Evolutionary conservation across 2,329 filamentous ascomycete species (phyloP).

Genomic region (Herpotrichia juniperi): DNA sequence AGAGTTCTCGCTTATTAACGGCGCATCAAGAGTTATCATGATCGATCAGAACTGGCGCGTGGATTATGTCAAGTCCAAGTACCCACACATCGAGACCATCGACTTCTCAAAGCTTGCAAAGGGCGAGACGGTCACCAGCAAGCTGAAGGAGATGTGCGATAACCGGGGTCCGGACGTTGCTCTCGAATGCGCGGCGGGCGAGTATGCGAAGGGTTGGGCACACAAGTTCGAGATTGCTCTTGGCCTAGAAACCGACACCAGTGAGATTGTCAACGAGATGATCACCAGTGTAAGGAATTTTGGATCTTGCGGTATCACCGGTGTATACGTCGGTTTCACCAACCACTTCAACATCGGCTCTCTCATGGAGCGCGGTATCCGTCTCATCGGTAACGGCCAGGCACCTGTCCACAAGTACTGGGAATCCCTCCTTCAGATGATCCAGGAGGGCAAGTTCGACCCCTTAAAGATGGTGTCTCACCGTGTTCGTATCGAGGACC

Average conservation of each 20-base stretch:
- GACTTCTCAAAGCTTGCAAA: conserved; percentile 71
- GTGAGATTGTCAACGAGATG: conserved; percentile 81
- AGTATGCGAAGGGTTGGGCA: conserved; percentile 67
- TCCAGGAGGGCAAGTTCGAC: conserved; percentile 72
- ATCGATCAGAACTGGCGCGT: conserved; percentile 78
- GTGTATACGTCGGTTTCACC: conserved; percentile 70
- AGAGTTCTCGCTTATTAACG: conserved; percentile 70
- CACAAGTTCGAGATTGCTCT: conserved; percentile 65
- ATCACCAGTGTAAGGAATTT: conserved; percentile 74
- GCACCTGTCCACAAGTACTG: conserved; percentile 84
- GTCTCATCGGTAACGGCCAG: conserved; percentile 73
- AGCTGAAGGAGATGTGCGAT: conserved; percentile 74
- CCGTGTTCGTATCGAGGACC: conserved; percentile 62
- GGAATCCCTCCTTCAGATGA: conserved; percentile 73
- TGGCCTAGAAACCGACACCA: conserved; percentile 83
- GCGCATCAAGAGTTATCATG: conserved; percentile 76
- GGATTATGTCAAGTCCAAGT: conserved; percentile 68
- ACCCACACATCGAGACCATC: conserved; percentile 70
- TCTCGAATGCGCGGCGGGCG: conserved; percentile 71
- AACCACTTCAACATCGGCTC: conserved; percentile 86
- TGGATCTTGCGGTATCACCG: conserved; percentile 78
- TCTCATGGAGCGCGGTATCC: conserved; percentile 85
- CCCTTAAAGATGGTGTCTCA: conserved; percentile 83
- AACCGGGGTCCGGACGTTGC: conserved; percentile 74
- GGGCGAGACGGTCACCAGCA: conserved; percentile 70